These are phyloP conservation scores for Solidago caesia DNA, from an alignment of 129 eudicot genomes.

Conservation along the genomic window DNA sequence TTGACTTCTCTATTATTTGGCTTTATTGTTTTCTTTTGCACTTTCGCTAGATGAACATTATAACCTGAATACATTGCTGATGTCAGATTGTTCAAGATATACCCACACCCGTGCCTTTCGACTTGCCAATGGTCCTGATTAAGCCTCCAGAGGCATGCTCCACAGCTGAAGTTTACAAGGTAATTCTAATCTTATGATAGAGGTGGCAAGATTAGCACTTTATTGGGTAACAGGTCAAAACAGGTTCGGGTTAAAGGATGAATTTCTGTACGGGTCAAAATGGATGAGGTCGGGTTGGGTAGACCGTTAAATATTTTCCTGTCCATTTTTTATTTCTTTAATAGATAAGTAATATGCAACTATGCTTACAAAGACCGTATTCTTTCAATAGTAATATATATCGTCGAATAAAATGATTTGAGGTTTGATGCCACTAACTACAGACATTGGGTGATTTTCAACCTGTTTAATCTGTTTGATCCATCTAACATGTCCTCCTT, in stretches of 20 bases:
- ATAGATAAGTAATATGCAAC: no score
- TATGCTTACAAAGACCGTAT: neutral
- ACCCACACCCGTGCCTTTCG: slow-evolving; percentile 58
- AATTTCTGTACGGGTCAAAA: neutral
- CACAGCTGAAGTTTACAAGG: slow-evolving; percentile 98
- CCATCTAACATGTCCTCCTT: neutral
- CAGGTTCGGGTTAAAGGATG: neutral
- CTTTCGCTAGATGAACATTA: neutral
- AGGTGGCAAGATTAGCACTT: slow-evolving; percentile 5
- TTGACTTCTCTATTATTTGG: neutral
- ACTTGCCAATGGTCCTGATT: slow-evolving; percentile 89
- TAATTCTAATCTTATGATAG: slow-evolving; percentile 19
- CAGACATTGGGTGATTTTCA: neutral
- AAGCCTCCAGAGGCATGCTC: slow-evolving; percentile 97
- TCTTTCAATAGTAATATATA: neutral
- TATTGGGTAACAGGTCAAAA: neutral
- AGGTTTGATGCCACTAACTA: neutral
- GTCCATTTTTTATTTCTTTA: no score
- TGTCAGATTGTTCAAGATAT: slow-evolving; percentile 75
- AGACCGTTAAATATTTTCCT: neutral
- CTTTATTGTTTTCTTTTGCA: neutral
- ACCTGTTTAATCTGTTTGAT: no score
- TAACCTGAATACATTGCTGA: slow-evolving; percentile 11
- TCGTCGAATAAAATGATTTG: neutral
- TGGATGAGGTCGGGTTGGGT: neutral